Evolutionary conservation across 1,284 basidiomycete genomes (phyloP).

Genomic region (Tilletia horrida): DNA sequence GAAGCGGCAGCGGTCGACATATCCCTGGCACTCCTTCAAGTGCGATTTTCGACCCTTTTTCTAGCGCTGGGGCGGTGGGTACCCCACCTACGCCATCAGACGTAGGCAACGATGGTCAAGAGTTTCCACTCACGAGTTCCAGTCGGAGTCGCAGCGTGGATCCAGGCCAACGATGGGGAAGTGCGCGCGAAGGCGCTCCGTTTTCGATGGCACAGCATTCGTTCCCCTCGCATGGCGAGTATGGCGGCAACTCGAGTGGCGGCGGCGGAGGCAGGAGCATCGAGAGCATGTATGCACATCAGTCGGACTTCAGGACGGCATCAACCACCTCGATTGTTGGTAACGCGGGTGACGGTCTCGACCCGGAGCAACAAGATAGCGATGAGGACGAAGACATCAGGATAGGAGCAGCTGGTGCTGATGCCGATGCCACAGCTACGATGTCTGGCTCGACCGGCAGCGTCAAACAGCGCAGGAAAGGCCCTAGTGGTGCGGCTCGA

Average conservation of each 20-base stretch:
- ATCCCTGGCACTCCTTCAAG: constrained; percentile 29
- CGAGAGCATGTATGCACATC: background rate
- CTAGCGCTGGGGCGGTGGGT: background rate
- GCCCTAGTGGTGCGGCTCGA: background rate
- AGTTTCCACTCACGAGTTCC: too few relatives aligned
- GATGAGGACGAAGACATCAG: constrained; percentile 29
- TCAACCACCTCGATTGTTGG: constrained; percentile 31
- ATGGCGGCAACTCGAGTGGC: background rate
- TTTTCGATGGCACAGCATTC: too few relatives aligned
- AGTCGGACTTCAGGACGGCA: background rate
- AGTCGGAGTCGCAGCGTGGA: too few relatives aligned
- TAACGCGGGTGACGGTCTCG: constrained; percentile 39
- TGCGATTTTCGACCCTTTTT: constrained; percentile 36
- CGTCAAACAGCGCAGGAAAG: background rate
- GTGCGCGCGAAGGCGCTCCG: too few relatives aligned
- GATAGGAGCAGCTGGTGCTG: background rate
- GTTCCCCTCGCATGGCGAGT: too few relatives aligned
- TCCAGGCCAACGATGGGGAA: too few relatives aligned
- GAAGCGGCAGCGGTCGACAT: background rate
- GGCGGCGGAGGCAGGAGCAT: background rate
- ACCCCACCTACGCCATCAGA: too few relatives aligned
- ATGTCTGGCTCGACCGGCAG: background rate
- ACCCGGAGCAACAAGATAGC: constrained; percentile 26
- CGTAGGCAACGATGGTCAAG: too few relatives aligned
- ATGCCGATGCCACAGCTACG: background rate